A percentile compares a stretch with the other conserved stretches of the same genome.
These are phyloP conservation scores for Rehmannia glutinosa DNA, from an alignment of 257 asterid species.

Conservation along the genomic window DNA sequence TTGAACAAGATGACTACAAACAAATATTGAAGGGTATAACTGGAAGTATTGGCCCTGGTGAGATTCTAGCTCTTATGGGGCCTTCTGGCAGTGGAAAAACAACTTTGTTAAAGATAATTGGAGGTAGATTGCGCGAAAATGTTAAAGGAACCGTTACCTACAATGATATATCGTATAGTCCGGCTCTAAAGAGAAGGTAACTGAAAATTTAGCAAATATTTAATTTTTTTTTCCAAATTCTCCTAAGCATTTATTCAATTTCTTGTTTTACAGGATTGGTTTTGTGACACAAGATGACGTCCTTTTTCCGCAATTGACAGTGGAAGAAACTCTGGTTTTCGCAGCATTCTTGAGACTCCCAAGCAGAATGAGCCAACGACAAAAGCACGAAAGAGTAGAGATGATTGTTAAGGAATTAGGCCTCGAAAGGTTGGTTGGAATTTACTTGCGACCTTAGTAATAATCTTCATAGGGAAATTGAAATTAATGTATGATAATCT, in stretches of 20 bases:
- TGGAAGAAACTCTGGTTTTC: conserved; percentile 82
- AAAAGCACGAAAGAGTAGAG: conserved; percentile 69
- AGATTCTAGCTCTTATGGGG: conserved; percentile 91
- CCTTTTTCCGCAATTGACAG: conserved; percentile 84
- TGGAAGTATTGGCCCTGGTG: conserved; percentile 87
- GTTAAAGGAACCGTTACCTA: conserved; percentile 70
- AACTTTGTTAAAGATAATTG: conserved; percentile 66
- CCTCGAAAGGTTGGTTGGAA: conserved; percentile 62
- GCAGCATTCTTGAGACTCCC: conserved; percentile 88
- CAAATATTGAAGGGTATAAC: conserved; percentile 80
- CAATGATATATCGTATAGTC: conserved; percentile 60
- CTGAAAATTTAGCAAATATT: too few species aligned
- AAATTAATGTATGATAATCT: too few species aligned
- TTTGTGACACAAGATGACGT: conserved; percentile 92
- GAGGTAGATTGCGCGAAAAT: conserved; percentile 71
- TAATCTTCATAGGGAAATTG: too few species aligned
- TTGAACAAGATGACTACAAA: conserved; percentile 55
- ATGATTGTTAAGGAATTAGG: conserved; percentile 75
- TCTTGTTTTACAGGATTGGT: conserved; percentile 57
- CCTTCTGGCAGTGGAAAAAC: conserved; percentile 99
- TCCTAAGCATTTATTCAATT: background rate
- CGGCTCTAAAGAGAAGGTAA: conserved; percentile 82
- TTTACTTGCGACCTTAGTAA: too few species aligned
- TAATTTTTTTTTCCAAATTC: too few species aligned
- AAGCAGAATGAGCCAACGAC: conserved; percentile 53